A percentile compares a stretch with the other conserved stretches of the same genome.
phyloP scores from a whole-genome alignment of 257 asterid genomes.

The Solanum tacnaense region DNA sequence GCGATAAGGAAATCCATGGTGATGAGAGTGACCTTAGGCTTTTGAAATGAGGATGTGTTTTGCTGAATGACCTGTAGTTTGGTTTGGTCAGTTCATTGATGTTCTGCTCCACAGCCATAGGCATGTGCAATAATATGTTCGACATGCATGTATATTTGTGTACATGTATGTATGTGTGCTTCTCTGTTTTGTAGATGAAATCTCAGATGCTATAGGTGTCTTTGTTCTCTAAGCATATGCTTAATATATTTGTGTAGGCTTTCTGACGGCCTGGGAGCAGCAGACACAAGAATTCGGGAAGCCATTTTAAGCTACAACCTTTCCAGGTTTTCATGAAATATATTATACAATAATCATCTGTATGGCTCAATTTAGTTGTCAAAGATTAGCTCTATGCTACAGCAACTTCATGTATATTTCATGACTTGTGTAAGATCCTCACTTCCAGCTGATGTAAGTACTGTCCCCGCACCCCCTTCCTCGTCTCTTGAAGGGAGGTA shows the following conservation, averaged over 20 bases:
- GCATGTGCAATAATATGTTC: neutral
- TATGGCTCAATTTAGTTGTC: neutral
- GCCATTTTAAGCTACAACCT: slow-evolving; percentile 26
- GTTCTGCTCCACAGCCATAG: neutral
- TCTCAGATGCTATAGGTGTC: neutral
- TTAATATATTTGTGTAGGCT: slow-evolving; percentile 19
- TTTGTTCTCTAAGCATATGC: neutral
- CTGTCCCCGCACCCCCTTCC: neutral
- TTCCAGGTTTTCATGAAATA: neutral
- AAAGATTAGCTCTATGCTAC: neutral
- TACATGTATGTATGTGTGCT: neutral
- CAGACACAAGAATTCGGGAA: slow-evolving; percentile 42
- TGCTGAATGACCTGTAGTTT: neutral
- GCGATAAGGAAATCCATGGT: neutral
- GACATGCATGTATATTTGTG: neutral
- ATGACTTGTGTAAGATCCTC: neutral
- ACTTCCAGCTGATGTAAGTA: neutral
- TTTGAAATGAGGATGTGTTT: neutral
- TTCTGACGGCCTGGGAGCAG: slow-evolving; percentile 46
- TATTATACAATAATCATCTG: neutral
- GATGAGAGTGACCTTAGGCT: neutral
- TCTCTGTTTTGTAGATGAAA: neutral
- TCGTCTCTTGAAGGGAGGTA: neutral
- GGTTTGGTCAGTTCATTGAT: neutral
- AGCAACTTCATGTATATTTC: neutral